A percentile compares a stretch with the other conserved stretches of the same genome.
Evolutionary conservation across 768 basidiomycete species (phyloP).

Genomic region (Tubosaeta sp.): DNA sequence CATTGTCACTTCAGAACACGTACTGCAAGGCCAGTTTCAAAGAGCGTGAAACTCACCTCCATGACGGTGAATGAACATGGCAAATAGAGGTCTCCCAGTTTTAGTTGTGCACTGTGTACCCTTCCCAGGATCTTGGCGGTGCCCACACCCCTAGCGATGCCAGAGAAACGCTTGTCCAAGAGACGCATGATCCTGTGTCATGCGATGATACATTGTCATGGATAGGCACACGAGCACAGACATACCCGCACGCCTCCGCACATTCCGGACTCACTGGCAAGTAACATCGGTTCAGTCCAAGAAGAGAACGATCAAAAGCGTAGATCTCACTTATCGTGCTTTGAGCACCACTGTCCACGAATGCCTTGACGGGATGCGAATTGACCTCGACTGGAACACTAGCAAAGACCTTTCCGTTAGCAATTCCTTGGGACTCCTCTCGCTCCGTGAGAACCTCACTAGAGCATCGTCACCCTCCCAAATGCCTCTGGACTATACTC

Average conservation of each 20-base stretch:
- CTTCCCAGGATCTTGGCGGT: constrained; percentile 92
- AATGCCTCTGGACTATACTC: constrained; percentile 93
- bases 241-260: constrained; percentile 87
- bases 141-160: constrained; percentile 91
- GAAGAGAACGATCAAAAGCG: background rate
- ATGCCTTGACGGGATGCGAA: constrained; percentile 84
- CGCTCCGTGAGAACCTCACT: constrained; percentile 45
- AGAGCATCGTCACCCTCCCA: constrained; percentile 94
- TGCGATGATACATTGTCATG: constrained; percentile 2
- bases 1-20: background rate
- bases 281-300: background rate
- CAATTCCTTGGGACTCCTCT: background rate
- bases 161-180: constrained; percentile 79
- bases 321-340: constrained; percentile 80
- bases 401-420: constrained; percentile 9
- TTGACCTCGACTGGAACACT: constrained; percentile 94
- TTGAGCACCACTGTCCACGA: constrained; percentile 98
- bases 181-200: constrained; percentile 81
- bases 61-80: constrained; percentile 94
- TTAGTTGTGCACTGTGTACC: constrained; percentile 90
- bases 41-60: constrained; percentile 56
- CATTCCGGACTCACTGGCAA: constrained; percentile 81
- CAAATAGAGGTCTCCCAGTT: constrained; percentile 75
- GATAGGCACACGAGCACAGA: constrained; percentile 4
- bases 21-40: background rate